Conservation (phyloP, 139 green algal species). For the Coelastrella sp. region DNA sequence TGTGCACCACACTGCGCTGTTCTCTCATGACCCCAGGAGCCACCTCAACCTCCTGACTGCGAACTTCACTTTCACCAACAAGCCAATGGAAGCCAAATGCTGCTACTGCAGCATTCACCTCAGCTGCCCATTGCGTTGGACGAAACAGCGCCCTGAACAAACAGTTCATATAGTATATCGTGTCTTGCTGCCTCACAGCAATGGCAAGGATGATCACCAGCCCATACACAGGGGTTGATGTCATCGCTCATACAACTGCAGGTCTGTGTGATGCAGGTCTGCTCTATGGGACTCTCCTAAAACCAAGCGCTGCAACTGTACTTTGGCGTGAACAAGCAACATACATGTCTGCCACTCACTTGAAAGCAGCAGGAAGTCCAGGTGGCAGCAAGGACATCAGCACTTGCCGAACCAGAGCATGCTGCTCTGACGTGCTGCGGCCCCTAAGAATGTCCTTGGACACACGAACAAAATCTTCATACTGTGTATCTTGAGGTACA, state of each 20-base stretch:
- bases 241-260: no score
- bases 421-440: constrained; percentile 54
- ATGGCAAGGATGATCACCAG: no score
- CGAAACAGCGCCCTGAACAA: constrained; percentile 62
- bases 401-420: constrained; percentile 53
- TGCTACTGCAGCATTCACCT: constrained; percentile 71
- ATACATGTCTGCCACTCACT: constrained; percentile 50
- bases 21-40: constrained; percentile 38
- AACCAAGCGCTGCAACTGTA: no score
- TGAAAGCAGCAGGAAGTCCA: constrained; percentile 45
- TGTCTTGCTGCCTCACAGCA: no score
- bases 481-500: constrained; percentile 49
- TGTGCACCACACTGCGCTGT: constrained; percentile 66
- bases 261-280: no score
- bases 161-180: not conserved
- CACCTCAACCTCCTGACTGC: constrained; percentile 51
- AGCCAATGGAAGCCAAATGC: constrained; percentile 62
- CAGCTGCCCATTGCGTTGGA: constrained; percentile 59
- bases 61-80: constrained; percentile 70
- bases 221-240: not conserved
- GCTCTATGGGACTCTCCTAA: no score
- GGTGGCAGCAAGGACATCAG: constrained; percentile 60
- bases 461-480: constrained; percentile 70
- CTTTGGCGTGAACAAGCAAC: no score
- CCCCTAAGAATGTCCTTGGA: constrained; percentile 67